These are phyloP conservation scores for Leishmania braziliensis DNA, from an alignment of 208 protist genomes.

Conservation along the genomic window DNA sequence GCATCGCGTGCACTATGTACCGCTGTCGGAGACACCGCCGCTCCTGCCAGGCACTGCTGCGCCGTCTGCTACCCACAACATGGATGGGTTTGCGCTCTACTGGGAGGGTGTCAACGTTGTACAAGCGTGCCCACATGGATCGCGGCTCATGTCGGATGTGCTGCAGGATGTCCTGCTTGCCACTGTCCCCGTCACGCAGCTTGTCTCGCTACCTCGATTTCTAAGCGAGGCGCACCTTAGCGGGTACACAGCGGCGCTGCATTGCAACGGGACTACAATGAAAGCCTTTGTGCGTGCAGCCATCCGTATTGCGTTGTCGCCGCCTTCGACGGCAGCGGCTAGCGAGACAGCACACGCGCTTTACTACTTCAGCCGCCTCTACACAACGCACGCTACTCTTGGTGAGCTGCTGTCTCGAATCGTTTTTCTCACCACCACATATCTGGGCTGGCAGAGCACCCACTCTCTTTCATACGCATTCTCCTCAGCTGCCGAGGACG, in stretches of 20 bases:
- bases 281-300: slow-evolving; percentile 33
- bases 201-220: slow-evolving; percentile 46
- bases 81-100: slow-evolving; percentile 25
- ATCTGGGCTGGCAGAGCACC: slow-evolving; percentile 60
- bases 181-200: slow-evolving; percentile 19
- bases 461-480: slow-evolving; percentile 11
- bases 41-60: slow-evolving; percentile 18
- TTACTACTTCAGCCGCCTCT: slow-evolving; percentile 67
- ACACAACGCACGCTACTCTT: slow-evolving; percentile 59
- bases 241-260: slow-evolving; percentile 51
- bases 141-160: slow-evolving; percentile 26
- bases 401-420: slow-evolving; percentile 60
- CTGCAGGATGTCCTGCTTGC: slow-evolving; percentile 38
- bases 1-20: slow-evolving; percentile 32
- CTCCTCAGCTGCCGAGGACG: neutral
- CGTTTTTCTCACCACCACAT: slow-evolving; percentile 53
- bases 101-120: slow-evolving; percentile 37
- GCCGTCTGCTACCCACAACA: neutral
- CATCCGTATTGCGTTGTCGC: slow-evolving; percentile 21
- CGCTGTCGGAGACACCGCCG: slow-evolving; percentile 4
- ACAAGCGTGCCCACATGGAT: slow-evolving; percentile 28
- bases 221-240: slow-evolving; percentile 61
- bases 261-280: slow-evolving; percentile 26
- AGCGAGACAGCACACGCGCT: slow-evolving; percentile 16
- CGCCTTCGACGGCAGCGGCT: neutral